These are phyloP conservation scores for Lenwebbia sp. DNA, from an alignment of 345 rosid genomes.

Conservation along the genomic window DNA sequence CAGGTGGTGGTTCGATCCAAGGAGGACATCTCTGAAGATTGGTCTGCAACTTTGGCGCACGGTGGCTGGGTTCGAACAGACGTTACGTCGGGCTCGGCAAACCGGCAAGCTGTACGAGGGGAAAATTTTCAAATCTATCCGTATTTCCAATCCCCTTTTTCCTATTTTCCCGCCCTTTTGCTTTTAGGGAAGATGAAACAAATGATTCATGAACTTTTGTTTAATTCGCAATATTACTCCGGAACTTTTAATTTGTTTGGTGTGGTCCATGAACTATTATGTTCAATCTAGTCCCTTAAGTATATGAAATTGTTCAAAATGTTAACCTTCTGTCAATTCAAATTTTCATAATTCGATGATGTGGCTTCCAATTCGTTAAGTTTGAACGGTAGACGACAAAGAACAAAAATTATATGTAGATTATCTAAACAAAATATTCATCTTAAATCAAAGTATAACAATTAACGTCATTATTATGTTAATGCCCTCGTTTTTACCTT, in stretches of 20 bases:
- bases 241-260: neutral
- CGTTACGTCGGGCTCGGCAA: neutral
- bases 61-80: neutral
- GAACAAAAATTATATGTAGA: neutral
- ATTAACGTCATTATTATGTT: neutral
- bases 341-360: too few relatives aligned
- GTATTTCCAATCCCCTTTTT: neutral
- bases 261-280: neutral
- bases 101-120: neutral
- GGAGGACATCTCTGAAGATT: neutral
- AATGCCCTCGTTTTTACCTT: neutral
- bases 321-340: too few relatives aligned
- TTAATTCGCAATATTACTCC: fast-evolving
- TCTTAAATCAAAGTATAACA: too few relatives aligned
- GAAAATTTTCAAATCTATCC: neutral
- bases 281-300: too few relatives aligned
- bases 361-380: too few relatives aligned
- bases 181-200: neutral
- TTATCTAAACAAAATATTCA: neutral
- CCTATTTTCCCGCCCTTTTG: neutral
- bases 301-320: too few relatives aligned
- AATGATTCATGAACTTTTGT: fast-evolving
- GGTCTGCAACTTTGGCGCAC: neutral
- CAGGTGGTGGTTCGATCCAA: neutral
- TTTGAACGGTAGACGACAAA: neutral